Evolutionary conservation across 2,329 filamentous ascomycete genomes (phyloP).

Genomic region (Paramyrothecium roridum): DNA sequence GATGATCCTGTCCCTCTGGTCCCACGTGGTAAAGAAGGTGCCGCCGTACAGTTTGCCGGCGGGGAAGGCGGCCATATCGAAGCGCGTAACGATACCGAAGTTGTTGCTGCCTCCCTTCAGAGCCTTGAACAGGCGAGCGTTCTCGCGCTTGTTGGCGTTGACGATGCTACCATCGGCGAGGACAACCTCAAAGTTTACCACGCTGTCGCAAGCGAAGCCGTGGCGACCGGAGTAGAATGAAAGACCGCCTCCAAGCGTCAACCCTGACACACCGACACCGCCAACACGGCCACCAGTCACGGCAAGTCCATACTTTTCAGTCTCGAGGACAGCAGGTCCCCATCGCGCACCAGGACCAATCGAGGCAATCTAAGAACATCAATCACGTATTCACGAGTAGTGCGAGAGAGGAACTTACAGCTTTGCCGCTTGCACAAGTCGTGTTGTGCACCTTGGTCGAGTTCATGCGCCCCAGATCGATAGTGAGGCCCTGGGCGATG

Average conservation of each 20-base stretch:
- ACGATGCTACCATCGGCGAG: background rate
- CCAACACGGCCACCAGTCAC: background rate
- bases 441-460: background rate
- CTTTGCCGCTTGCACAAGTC: background rate
- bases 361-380: background rate
- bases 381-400: no score
- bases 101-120: conserved; percentile 1
- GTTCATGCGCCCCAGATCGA: conserved; percentile 1
- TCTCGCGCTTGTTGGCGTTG: background rate
- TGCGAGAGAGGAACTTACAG: background rate
- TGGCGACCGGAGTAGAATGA: background rate
- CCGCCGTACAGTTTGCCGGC: background rate
- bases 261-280: background rate
- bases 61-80: background rate
- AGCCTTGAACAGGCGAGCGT: background rate
- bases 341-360: background rate
- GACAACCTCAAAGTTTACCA: background rate
- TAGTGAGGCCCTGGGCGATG: background rate
- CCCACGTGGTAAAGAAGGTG: background rate
- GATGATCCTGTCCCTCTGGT: background rate
- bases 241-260: background rate
- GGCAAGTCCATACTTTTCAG: background rate
- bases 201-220: background rate
- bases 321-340: background rate
- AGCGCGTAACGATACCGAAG: background rate